Evolutionary conservation across 192 early-diverging fungal genomes (phyloP), one percentile per base, ranked within the genome.

Genomic region (Backusella parvicylindrica): DNA sequence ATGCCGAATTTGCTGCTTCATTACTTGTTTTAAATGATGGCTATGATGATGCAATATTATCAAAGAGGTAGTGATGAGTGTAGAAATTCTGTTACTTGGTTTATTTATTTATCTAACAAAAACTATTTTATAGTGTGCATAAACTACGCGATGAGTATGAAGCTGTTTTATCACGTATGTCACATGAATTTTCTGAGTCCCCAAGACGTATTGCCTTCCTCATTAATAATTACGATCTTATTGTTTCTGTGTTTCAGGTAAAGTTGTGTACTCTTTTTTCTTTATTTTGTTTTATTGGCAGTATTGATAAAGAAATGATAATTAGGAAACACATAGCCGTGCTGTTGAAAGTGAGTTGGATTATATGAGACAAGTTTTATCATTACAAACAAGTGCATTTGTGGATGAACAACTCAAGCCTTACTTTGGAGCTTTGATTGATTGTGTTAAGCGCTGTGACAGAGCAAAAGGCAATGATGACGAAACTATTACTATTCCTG

Each of bases 221-320:
- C 72, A 96, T 99, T 79, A 99, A 98, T 86, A 99, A 97, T 77
- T 93, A 93, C 80, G 97, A 99, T 75, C 83, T 97, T 16, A 89
- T 98, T 23, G 82, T 93, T 30, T 86, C 91, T 2, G 91, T 97
- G 37, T 84, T 99, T 31, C 82, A 87, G 50, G 96, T 92, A 84
- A 68, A 13, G 37, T 64, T 23, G 21, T 35, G 43, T 26, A 64
- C n/a, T n/a, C n/a, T n/a, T n/a, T n/a, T n/a, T n/a, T n/a, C n/a
- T n/a, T n/a, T n/a, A n/a, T n/a, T n/a, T n/a, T n/a, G n/a, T n/a
- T n/a, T n/a, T n/a, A n/a, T n/a, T n/a, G n/a, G n/a, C n/a, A 33
- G 30, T 50, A 26, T 67, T 63, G 21, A 63, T 23, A 15, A 13
- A 60, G 5, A 21, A 18, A 18, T 31, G 31, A 13, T 71, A 11